Conservation (phyloP, 2,329 filamentous ascomycete genomes). For the Alternaria arbusti region DNA sequence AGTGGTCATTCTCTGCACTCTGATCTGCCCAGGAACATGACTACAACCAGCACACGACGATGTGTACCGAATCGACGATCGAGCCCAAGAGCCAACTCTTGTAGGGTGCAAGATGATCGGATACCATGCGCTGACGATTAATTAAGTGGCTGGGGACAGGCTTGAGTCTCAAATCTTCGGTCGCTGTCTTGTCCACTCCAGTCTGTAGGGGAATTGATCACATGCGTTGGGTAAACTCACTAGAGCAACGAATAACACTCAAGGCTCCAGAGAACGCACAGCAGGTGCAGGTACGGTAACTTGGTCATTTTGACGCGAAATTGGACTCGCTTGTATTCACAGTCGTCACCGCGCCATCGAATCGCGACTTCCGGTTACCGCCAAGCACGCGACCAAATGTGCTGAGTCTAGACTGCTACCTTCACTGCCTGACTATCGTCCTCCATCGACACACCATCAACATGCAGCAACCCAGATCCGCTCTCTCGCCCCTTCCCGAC, state of each 20-base stretch:
- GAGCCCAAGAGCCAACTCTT: not conserved
- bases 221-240: not conserved
- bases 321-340: not conserved
- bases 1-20: not conserved
- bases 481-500: not conserved
- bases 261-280: fast-evolving
- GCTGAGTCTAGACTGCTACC: not conserved
- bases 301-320: not conserved
- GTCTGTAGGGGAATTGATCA: not conserved
- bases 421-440: not conserved
- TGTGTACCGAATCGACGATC: not conserved
- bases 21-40: not conserved
- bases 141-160: not conserved
- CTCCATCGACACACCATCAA: not conserved
- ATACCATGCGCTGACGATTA: not conserved
- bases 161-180: not conserved
- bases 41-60: not conserved
- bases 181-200: not conserved
- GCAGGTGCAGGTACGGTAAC: not conserved
- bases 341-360: not conserved
- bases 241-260: not conserved
- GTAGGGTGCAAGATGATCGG: not conserved
- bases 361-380: not conserved
- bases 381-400: not conserved
- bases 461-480: not conserved